Conservation (phyloP, 352 stramenopile species). For the Plasmopara viticola region DNA sequence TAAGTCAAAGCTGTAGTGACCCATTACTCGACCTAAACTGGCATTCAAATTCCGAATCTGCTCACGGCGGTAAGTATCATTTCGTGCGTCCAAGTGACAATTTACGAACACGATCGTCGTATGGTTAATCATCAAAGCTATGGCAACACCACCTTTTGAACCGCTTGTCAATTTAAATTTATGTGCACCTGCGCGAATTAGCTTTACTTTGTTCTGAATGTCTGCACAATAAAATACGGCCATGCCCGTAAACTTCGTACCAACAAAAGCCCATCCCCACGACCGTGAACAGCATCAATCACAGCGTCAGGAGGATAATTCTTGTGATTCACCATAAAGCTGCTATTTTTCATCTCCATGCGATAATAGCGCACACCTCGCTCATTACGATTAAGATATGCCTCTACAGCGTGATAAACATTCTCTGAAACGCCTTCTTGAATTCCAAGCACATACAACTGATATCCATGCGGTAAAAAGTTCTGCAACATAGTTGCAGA, state of each 20-base stretch:
- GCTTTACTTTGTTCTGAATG: conserved; percentile 55
- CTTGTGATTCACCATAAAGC: conserved; percentile 62
- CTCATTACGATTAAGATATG: conserved; percentile 73
- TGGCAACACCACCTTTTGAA: conserved; percentile 75
- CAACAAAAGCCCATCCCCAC: conserved; percentile 78
- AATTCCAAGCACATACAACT: conserved; percentile 81
- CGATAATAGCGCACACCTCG: conserved; percentile 52
- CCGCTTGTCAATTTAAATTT: conserved; percentile 80
- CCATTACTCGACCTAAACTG: conserved; percentile 73
- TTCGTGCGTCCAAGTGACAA: conserved; percentile 77
- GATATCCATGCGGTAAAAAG: conserved; percentile 73
- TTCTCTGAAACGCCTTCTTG: conserved; percentile 85
- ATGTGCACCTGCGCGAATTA: conserved; percentile 67
- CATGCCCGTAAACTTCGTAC: conserved; percentile 81
- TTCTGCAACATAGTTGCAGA: conserved; percentile 65
- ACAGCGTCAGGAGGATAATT: conserved; percentile 55
- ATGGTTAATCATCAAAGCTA: conserved; percentile 65
- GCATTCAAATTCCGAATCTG: conserved; percentile 80
- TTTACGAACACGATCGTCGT: conserved; percentile 83
- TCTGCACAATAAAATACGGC: conserved; percentile 63
- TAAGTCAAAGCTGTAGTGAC: conserved; percentile 72
- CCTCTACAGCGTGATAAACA: conserved; percentile 73
- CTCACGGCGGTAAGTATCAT: conserved; percentile 71
- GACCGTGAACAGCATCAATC: conserved; percentile 73
- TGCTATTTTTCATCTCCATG: conserved; percentile 70